A percentile compares a stretch with the other conserved stretches of the same genome.
Conservation (phyloP, 352 stramenopile species). For the Pythium grandisporangium region DNA sequence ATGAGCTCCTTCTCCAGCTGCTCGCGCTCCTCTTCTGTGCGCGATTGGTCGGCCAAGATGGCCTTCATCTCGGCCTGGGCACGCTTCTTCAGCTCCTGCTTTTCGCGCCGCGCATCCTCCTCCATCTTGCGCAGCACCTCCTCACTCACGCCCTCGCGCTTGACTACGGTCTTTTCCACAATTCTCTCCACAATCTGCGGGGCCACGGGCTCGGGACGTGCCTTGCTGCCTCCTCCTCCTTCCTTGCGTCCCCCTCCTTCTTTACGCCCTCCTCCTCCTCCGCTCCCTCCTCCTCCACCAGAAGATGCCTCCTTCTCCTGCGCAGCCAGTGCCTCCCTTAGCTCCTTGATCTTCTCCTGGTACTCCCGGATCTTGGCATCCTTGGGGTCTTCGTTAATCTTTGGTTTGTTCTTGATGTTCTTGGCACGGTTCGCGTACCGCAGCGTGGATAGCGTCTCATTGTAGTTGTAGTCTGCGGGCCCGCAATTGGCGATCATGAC, state of each 20-base stretch:
- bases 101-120: slow-evolving; percentile 66
- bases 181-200: slow-evolving; percentile 52
- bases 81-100: slow-evolving; percentile 58
- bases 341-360: slow-evolving; percentile 53
- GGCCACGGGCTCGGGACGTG: slow-evolving; percentile 5
- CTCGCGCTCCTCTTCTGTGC: slow-evolving; percentile 84
- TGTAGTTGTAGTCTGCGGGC: slow-evolving; percentile 96
- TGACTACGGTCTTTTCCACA: slow-evolving; percentile 71
- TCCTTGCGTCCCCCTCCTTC: no score
- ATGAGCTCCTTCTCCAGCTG: slow-evolving; percentile 81
- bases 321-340: slow-evolving; percentile 38
- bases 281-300: slow-evolving; percentile 1
- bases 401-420: slow-evolving; percentile 93
- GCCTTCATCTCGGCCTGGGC: slow-evolving; percentile 78
- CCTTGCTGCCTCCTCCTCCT: no score
- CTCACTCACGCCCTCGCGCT: slow-evolving; percentile 61
- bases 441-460: slow-evolving; percentile 90
- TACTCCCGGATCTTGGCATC: slow-evolving; percentile 52
- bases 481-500: slow-evolving; percentile 97
- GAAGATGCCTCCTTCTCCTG: slow-evolving; percentile 54
- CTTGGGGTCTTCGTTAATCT: slow-evolving; percentile 89
- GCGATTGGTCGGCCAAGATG: slow-evolving; percentile 73
- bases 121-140: slow-evolving; percentile 72
- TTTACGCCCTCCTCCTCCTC: slow-evolving; percentile 13
- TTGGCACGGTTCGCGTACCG: slow-evolving; percentile 91